Evolutionary conservation across 106 monocot species (phyloP).

Genomic region (Dendrobium chrysotoxum): DNA sequence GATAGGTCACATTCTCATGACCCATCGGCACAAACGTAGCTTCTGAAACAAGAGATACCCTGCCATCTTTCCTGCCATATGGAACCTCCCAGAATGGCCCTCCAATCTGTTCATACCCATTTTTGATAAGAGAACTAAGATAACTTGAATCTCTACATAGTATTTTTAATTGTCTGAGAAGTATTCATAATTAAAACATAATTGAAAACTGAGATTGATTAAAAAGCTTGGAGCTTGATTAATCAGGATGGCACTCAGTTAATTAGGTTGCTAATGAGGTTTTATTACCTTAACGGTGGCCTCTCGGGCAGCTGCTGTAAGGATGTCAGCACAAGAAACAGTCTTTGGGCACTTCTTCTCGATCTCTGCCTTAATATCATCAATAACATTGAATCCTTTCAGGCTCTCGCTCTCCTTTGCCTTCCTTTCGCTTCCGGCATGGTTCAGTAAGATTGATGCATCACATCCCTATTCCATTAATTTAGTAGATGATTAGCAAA

Average conservation of each 20-base stretch:
- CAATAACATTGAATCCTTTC: slow-evolving; percentile 63
- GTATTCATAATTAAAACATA: background rate
- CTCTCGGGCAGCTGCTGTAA: slow-evolving; percentile 52
- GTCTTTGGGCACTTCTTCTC: slow-evolving; percentile 55
- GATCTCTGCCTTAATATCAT: slow-evolving; percentile 43
- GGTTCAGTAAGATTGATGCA: slow-evolving; percentile 47
- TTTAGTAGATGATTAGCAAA: background rate
- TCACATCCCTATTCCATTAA: slow-evolving; percentile 44
- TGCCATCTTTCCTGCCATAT: slow-evolving; percentile 71
- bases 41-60: slow-evolving; percentile 31
- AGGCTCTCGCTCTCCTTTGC: slow-evolving; percentile 43
- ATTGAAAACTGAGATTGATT: no score
- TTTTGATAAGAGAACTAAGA: background rate
- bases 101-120: slow-evolving; percentile 26
- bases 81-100: slow-evolving; percentile 63
- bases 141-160: background rate
- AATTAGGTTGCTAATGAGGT: background rate
- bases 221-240: background rate
- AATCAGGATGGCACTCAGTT: background rate
- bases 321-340: slow-evolving; percentile 64
- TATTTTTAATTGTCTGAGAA: background rate
- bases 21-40: slow-evolving; percentile 50
- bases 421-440: slow-evolving; percentile 31
- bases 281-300: slow-evolving; percentile 29
- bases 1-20: slow-evolving; percentile 64